Conservation (phyloP, 139 green algal species). For the Chlorella sorokiniana region DNA sequence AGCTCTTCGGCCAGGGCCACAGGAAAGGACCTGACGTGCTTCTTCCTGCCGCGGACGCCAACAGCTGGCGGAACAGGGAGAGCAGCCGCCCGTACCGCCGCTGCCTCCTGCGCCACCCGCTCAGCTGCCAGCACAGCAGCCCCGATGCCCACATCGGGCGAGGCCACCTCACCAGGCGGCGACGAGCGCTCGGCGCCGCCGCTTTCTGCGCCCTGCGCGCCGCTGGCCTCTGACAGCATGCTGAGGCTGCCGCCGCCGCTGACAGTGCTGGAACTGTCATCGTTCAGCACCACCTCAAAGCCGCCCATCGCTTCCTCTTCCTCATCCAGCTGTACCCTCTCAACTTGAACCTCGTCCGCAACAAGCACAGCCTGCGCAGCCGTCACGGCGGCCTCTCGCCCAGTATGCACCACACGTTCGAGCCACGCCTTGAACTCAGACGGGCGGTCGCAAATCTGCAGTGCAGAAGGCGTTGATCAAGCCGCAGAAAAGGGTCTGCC, state of each 20-base stretch:
- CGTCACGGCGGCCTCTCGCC: background rate
- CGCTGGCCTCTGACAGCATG: background rate
- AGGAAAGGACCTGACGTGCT: background rate
- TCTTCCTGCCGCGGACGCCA: background rate
- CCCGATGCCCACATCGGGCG: background rate
- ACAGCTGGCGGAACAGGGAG: too few relatives aligned
- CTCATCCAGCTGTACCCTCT: background rate
- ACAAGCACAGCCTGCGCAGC: background rate
- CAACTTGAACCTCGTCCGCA: background rate
- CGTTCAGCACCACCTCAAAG: background rate
- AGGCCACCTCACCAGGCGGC: background rate
- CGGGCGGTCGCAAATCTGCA: slow-evolving; percentile 20
- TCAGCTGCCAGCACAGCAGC: background rate
- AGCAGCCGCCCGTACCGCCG: background rate
- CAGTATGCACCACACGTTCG: background rate
- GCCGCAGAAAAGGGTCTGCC: background rate
- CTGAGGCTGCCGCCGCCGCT: background rate
- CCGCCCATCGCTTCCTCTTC: background rate
- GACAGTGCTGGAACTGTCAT: background rate
- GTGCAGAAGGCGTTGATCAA: background rate
- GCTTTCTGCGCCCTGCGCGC: background rate
- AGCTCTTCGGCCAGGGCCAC: background rate
- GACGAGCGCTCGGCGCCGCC: background rate
- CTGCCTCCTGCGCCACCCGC: background rate
- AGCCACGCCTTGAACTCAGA: slow-evolving; percentile 1